These are phyloP conservation scores for Acanthamoeba royreba DNA, from an alignment of 208 protist species.

Conservation along the genomic window DNA sequence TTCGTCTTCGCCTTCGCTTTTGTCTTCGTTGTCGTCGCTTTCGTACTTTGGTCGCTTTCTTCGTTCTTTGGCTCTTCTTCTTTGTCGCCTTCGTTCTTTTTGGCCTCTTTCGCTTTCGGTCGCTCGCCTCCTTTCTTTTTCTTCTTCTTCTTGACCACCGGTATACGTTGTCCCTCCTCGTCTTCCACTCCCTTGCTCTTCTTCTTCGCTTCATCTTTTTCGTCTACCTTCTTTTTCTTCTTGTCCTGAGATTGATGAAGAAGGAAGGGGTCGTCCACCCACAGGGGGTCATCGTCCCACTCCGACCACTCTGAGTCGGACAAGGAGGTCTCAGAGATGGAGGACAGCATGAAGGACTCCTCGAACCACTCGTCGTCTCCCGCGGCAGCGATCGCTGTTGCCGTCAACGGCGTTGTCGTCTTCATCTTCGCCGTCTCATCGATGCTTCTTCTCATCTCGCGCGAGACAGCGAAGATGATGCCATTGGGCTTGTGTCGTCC, in stretches of 20 bases:
- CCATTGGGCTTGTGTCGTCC: not conserved
- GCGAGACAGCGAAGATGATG: not conserved
- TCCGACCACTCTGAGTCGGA: not conserved
- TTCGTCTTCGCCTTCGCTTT: not conserved
- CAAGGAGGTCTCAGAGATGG: not conserved
- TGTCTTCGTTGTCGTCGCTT: too few species aligned
- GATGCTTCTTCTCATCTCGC: not conserved
- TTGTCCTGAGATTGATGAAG: not conserved
- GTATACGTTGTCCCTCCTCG: not conserved
- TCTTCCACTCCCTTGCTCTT: not conserved
- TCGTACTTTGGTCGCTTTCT: not conserved
- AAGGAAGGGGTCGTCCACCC: not conserved
- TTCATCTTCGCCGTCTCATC: not conserved
- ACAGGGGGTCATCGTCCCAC: not conserved
- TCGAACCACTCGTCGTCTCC: not conserved
- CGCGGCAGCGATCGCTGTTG: not conserved
- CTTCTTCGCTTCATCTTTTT: too few species aligned
- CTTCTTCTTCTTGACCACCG: not conserved
- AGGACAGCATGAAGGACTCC: slow-evolving; percentile 2
- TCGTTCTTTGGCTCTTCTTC: not conserved
- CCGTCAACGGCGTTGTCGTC: not conserved
- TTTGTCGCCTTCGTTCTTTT: not conserved
- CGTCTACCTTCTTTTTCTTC: not conserved
- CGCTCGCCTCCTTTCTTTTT: not conserved
- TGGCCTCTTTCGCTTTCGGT: not conserved